Base-by-base conservation (phyloP, 305 asterid genomes). In the Galium porrigens region DNA sequence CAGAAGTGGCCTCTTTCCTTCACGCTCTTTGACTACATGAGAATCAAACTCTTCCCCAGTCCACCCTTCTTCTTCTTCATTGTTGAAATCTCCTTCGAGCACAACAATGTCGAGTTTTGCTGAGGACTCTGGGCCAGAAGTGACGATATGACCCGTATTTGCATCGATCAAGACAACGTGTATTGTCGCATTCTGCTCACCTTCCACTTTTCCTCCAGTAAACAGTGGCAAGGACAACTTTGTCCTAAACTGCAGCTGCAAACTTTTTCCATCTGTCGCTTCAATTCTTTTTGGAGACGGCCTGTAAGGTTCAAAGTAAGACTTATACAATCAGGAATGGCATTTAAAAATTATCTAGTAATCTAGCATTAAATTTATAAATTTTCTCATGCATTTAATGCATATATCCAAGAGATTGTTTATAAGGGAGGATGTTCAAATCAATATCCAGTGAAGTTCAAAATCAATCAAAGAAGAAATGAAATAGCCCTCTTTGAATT, bases 161-260 rank as follows among this genome's bases (percentile, higher is more conserved):
- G 85, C 86, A 78, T 94, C 95, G 17, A 86, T 63, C 87, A 94
- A 79, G 72, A 87, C 88, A 64, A 94, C 58, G 68, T 89, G 94
- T 64, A 94, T 83, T 30, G 95, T 78, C 29, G 96, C 71, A 61
- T 95, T 91, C 75, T 86, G 88, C 76, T 90, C 97, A 70, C 97
- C 97, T 77, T 87, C 97, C 41, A 94, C 92, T 74, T 87, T 85
- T 54, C 92, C 97, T 73, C 97, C 97, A 3, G 99, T 94, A 70
- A 87, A 94, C 66, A 94, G 89, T 74, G 99, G 94, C 27, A 90
- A 81, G 33, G 95, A 86, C 84, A 87, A 76, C 85, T 87, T 90
- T 73, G 97, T 86, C 82, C 83, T 78, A 77, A 90, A 94, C 64
- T 80, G 90, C 64, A 94, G 91, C 83, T 90, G 95, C 76, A 89